phyloP scores from a whole-genome alignment of 495 filamentous ascomycete genomes.

The Neurospora sp. region DNA sequence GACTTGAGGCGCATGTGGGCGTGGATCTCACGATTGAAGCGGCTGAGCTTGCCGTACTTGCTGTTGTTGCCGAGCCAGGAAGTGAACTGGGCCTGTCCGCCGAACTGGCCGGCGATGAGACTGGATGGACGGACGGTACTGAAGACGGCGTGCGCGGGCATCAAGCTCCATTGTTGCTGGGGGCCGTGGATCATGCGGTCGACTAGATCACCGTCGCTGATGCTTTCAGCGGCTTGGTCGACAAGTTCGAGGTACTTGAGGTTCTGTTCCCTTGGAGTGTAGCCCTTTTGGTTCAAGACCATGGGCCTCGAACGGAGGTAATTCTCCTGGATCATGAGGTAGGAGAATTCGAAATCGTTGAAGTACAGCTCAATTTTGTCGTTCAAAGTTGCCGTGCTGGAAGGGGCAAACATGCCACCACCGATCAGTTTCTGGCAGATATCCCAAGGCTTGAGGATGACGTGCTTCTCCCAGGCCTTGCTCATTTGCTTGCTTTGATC shows the following conservation, averaged over 20 bases:
- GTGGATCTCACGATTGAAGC: constrained; percentile 89
- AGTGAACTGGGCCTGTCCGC: constrained; percentile 55
- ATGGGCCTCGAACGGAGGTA: constrained; percentile 76
- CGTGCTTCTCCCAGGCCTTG: constrained; percentile 96
- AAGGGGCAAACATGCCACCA: constrained; percentile 71
- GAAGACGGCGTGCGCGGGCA: constrained; percentile 96
- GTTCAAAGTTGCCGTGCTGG: constrained; percentile 75
- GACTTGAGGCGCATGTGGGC: constrained; percentile 89
- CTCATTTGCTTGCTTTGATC: constrained; percentile 84
- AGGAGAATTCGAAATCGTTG: constrained; percentile 96
- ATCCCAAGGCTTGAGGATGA: constrained; percentile 95
- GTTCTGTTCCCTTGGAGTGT: constrained; percentile 46
- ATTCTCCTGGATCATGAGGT: constrained; percentile 96
- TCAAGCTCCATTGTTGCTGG: constrained; percentile 95
- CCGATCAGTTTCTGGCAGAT: constrained; percentile 87
- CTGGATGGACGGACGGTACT: constrained; percentile 90
- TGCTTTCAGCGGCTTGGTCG: constrained; percentile 83
- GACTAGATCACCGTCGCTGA: constrained; percentile 93
- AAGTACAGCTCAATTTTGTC: constrained; percentile 99
- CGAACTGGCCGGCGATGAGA: constrained; percentile 68
- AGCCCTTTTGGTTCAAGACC: constrained; percentile 45
- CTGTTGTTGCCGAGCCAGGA: constrained; percentile 92
- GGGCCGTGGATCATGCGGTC: constrained; percentile 97
- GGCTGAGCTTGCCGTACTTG: constrained; percentile 73
- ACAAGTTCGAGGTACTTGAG: constrained; percentile 74